A percentile compares a stretch with the other conserved stretches of the same genome.
phyloP scores from a whole-genome alignment of 1,284 basidiomycete genomes.

The Cryptococcus sp. region DNA sequence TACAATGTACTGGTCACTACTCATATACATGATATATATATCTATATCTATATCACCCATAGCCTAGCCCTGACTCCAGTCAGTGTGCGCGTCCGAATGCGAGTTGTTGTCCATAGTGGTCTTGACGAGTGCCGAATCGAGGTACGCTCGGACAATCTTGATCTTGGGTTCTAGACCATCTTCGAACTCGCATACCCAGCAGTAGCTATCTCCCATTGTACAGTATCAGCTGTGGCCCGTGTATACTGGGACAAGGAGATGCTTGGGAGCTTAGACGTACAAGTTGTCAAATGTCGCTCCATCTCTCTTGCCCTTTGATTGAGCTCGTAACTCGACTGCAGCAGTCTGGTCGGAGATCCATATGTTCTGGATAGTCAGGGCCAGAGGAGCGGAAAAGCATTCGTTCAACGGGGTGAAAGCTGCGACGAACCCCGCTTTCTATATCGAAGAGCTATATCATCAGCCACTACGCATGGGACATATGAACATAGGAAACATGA shows the following conservation, averaged over 20 bases:
- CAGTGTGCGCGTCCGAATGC: too few species aligned
- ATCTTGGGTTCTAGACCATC: constrained; percentile 3
- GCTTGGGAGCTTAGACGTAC: background rate
- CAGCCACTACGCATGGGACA: too few species aligned
- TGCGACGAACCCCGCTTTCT: constrained; percentile 2
- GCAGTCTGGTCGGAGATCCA: background rate
- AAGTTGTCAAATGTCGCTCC: background rate
- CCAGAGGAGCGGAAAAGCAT: background rate
- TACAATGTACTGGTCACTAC: too few species aligned
- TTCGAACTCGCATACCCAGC: constrained; percentile 6
- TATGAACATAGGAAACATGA: too few species aligned
- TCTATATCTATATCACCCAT: background rate
- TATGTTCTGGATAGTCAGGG: background rate
- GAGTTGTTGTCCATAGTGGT: constrained; percentile 1
- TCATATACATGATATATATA: too few species aligned
- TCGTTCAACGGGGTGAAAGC: constrained; percentile 1
- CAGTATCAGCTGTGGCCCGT: background rate
- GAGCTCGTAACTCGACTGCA: background rate
- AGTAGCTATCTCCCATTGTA: background rate
- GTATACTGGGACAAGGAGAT: too few species aligned
- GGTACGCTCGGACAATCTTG: background rate
- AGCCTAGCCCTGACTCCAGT: too few species aligned
- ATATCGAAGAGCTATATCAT: too few species aligned
- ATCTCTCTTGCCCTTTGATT: background rate
- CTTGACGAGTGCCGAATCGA: constrained; percentile 4